phyloP scores from a whole-genome alignment of 352 stramenopile genomes.

The Globisporangium mamillatum region DNA sequence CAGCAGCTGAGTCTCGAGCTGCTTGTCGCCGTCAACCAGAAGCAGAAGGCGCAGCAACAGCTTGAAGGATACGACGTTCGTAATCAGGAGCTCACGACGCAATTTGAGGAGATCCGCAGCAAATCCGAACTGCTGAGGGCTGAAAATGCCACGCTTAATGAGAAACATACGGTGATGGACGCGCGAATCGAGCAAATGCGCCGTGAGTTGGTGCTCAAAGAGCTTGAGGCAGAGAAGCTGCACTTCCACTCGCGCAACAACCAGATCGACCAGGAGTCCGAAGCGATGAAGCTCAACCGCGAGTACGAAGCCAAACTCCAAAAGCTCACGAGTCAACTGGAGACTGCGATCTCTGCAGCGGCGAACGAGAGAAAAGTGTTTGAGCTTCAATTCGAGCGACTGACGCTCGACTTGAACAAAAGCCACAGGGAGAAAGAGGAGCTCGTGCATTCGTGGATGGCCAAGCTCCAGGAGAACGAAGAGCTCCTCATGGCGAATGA shows the following conservation, averaged over 20 bases:
- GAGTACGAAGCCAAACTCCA: slow-evolving; percentile 15
- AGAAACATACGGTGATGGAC: slow-evolving; percentile 17
- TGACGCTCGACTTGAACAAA: slow-evolving; percentile 22
- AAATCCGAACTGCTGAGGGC: slow-evolving; percentile 14
- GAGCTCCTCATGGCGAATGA: slow-evolving; percentile 43
- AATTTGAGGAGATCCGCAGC: slow-evolving; percentile 16
- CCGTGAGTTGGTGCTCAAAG: slow-evolving; percentile 40
- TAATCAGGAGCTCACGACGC: slow-evolving; percentile 17
- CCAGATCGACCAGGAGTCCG: slow-evolving; percentile 41
- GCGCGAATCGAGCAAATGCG: slow-evolving; percentile 31
- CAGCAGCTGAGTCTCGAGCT: slow-evolving; percentile 70
- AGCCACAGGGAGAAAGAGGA: slow-evolving; percentile 30
- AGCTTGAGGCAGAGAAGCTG: slow-evolving; percentile 48
- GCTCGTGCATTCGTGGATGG: slow-evolving; percentile 20
- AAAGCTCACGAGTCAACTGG: slow-evolving; percentile 18
- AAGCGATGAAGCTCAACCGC: slow-evolving; percentile 25
- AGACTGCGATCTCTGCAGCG: slow-evolving; percentile 16
- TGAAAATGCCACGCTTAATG: slow-evolving; percentile 25
- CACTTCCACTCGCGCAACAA: slow-evolving; percentile 27
- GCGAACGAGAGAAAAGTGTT: slow-evolving; percentile 22
- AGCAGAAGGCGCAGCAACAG: slow-evolving; percentile 39
- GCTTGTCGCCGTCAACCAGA: slow-evolving; percentile 67
- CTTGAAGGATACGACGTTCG: slow-evolving; percentile 27
- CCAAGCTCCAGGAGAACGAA: slow-evolving; percentile 44
- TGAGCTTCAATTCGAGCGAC: slow-evolving; percentile 24